Conservation (phyloP, 306 rosid genomes). For the Bauhinia variegata region DNA sequence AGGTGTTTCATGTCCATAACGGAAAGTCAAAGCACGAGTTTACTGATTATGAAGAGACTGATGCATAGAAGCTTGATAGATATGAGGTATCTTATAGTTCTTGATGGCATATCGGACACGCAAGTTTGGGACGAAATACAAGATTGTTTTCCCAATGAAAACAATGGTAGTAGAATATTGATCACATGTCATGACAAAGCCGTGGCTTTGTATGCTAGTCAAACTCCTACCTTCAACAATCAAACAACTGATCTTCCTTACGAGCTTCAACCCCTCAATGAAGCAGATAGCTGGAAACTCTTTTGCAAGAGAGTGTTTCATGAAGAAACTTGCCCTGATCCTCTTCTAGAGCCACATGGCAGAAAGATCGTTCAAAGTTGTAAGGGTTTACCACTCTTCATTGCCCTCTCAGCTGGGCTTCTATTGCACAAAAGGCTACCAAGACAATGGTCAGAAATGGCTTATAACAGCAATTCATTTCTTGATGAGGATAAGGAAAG, state of each 20-base stretch:
- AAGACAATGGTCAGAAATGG: neutral
- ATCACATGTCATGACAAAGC: conserved; percentile 30
- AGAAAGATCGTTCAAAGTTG: too few species aligned
- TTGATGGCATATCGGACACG: conserved; percentile 24
- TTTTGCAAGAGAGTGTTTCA: too few species aligned
- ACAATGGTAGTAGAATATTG: conserved; percentile 29
- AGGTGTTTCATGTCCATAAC: neutral
- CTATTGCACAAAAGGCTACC: too few species aligned
- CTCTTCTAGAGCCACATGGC: too few species aligned
- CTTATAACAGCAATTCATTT: neutral
- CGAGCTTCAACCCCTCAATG: neutral
- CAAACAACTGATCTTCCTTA: conserved; percentile 12
- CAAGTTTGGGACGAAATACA: conserved; percentile 18
- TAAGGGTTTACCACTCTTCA: too few species aligned
- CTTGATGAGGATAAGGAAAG: neutral
- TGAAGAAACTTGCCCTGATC: too few species aligned
- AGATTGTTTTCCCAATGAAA: conserved; percentile 16
- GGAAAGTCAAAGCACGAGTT: neutral
- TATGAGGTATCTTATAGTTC: conserved; percentile 23
- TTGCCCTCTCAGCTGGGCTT: too few species aligned
- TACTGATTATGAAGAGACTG: neutral
- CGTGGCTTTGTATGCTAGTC: neutral
- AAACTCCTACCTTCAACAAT: neutral
- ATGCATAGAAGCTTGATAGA: neutral
- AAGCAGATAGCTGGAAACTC: conserved; percentile 35